Evolutionary conservation across 768 basidiomycete species (phyloP).

Genomic region (Strobilomyces dryophilus): DNA sequence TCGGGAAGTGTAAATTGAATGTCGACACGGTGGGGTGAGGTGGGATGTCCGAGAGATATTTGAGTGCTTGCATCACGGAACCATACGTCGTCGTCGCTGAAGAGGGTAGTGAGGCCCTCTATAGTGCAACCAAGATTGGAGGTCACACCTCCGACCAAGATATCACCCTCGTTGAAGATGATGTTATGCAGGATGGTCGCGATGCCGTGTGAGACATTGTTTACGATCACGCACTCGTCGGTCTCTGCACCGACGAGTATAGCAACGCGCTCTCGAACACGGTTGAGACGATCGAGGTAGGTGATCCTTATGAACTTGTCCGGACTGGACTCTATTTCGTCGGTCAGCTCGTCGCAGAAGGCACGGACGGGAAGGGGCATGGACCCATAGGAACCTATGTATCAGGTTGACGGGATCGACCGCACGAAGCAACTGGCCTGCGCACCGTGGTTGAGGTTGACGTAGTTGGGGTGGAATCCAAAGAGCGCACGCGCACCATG

Average conservation of each 20-base stretch:
- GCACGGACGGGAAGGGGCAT: slow-evolving; percentile 49
- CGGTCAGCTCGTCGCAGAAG: slow-evolving; percentile 39
- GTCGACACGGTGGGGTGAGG: slow-evolving; percentile 49
- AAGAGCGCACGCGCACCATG: slow-evolving; percentile 52
- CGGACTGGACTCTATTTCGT: slow-evolving; percentile 48
- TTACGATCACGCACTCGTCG: slow-evolving; percentile 53
- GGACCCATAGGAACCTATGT: slow-evolving; percentile 56
- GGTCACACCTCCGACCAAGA: slow-evolving; percentile 46
- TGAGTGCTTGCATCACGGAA: slow-evolving; percentile 47
- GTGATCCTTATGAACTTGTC: slow-evolving; percentile 49
- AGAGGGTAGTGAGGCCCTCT: background rate
- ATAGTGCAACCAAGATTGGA: background rate
- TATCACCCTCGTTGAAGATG: slow-evolving; percentile 47
- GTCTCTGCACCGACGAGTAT: slow-evolving; percentile 45
- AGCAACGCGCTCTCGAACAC: slow-evolving; percentile 45
- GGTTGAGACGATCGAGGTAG: slow-evolving; percentile 32
- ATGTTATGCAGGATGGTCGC: slow-evolving; percentile 67
- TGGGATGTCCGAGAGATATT: slow-evolving; percentile 50
- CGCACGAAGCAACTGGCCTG: background rate
- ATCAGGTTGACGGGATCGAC: background rate
- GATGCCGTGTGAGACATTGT: slow-evolving; percentile 35
- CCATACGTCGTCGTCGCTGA: slow-evolving; percentile 56
- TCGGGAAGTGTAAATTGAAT: slow-evolving; percentile 54
- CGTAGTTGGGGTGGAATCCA: slow-evolving; percentile 52
- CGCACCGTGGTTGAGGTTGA: slow-evolving; percentile 65